phyloP scores from a whole-genome alignment of 805 yeast species.

The Candida cerambycidarum region DNA sequence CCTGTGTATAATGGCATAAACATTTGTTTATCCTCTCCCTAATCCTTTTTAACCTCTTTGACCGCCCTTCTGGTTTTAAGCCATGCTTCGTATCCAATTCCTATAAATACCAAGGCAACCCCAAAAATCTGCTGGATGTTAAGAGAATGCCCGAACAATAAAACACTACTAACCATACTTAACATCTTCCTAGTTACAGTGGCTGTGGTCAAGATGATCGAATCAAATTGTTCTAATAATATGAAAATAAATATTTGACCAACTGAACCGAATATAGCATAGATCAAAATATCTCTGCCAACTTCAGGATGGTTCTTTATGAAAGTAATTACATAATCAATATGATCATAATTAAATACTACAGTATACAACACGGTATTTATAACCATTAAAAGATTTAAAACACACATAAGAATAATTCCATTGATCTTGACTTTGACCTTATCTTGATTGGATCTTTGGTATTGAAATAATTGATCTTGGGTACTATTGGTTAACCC shows the following conservation, averaged over 20 bases:
- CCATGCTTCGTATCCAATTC: conserved; percentile 77
- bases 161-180: conserved; percentile 87
- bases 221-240: conserved; percentile 81
- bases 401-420: conserved; percentile 80
- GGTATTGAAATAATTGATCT: conserved; percentile 69
- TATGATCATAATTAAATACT: conserved; percentile 46
- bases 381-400: conserved; percentile 45
- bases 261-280: conserved; percentile 77
- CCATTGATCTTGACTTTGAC: conserved; percentile 46
- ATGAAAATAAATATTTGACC: conserved; percentile 94
- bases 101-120: conserved; percentile 74
- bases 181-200: conserved; percentile 96
- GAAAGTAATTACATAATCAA: conserved; percentile 49
- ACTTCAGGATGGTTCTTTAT: conserved; percentile 52
- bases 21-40: neutral
- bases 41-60: conserved; percentile 1
- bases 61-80: conserved; percentile 19
- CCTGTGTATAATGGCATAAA: too few species aligned
- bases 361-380: conserved; percentile 52
- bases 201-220: conserved; percentile 82
- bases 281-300: conserved; percentile 57
- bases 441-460: conserved; percentile 13
- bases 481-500: conserved; percentile 94
- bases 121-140: conserved; percentile 73
- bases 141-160: conserved; percentile 80